Evolutionary conservation across 2,329 filamentous ascomycete genomes (phyloP), one percentile per base, ranked within the genome.

Genomic region (Mollisia scopiformis): DNA sequence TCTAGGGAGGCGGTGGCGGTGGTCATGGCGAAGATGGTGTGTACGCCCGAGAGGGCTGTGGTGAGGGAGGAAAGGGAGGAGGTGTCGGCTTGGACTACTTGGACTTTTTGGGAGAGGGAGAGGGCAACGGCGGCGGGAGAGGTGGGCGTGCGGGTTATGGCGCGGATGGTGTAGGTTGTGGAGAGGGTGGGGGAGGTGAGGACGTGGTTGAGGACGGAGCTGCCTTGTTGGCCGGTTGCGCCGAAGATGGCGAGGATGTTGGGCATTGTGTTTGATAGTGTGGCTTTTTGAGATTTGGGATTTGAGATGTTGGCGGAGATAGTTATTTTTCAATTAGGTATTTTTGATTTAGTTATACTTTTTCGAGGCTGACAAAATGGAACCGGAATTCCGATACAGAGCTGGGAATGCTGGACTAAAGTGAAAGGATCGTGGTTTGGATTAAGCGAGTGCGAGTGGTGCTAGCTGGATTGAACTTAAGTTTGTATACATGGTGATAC

Each of bases 181-280:
- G 79, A 80, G 19, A 84, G 75, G 2, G 70, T 67, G 1, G 77
- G 66, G 64, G 83, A 77, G 35, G 74, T 74, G 10, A 83, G 75
- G 11, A 85, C 73, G 27, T 74, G 70, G 51, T 77, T 70, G 57
- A 84, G 73, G 8, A 84, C 74, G 8, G 79, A 80, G 11, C 79
- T 73, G 19, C 82, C 82, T 69, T 84, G 82, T 35, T 80, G 76
- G 61, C 82, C 81, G 0, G 82, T 84, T 23, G 81, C 81, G 8
- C 82, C 82, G 54, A 84, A 82, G 25, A 84, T 75, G 27, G 74
- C 76, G 33, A 82, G 71, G 31, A 76, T 64, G 39, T 77, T 75
- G 46, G 47, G 30, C 59, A 66, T 66, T n/a, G n/a, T n/a, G n/a
- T n/a, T n/a, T n/a, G n/a, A n/a, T n/a, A n/a, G n/a, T n/a, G n/a